Percentiles rank a stretch among this genome's conserved stretches.
Conservation (phyloP, 2,329 filamentous ascomycete species). For the Hypoxylon sp. region DNA sequence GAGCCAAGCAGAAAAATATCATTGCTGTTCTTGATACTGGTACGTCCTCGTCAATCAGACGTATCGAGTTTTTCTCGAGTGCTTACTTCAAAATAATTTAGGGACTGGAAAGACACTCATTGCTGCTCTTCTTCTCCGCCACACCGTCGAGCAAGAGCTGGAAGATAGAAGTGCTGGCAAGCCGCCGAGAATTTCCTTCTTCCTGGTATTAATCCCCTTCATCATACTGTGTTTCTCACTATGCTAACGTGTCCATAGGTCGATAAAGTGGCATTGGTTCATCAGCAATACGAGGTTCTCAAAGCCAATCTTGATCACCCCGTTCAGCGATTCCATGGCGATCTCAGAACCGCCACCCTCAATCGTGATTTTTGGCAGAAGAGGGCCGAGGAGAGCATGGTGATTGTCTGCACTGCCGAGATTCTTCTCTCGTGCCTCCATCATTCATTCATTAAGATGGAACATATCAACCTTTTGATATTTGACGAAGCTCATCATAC, state of each 20-base stretch:
- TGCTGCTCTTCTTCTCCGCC: constrained; percentile 84
- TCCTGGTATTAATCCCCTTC: constrained; percentile 70
- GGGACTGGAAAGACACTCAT: constrained; percentile 98
- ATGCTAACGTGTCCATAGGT: constrained; percentile 64
- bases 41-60: constrained; percentile 51
- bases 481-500: constrained; percentile 98
- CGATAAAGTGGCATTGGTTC: constrained; percentile 89
- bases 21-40: constrained; percentile 96
- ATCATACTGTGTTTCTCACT: background rate
- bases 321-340: constrained; percentile 82
- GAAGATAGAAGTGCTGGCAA: constrained; percentile 74
- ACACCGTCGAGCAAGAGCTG: constrained; percentile 83
- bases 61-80: background rate
- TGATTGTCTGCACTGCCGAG: constrained; percentile 93
- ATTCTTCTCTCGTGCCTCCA: constrained; percentile 84
- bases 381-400: constrained; percentile 76
- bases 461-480: constrained; percentile 88
- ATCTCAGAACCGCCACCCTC: constrained; percentile 65
- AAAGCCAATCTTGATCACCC: constrained; percentile 84
- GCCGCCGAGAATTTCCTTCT: constrained; percentile 81
- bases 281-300: constrained; percentile 89
- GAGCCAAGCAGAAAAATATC: constrained; percentile 85
- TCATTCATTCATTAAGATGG: constrained; percentile 84
- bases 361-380: constrained; percentile 66
- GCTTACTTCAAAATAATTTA: constrained; percentile 52